phyloP scores from a whole-genome alignment of 345 rosid genomes.

The Populus davidiana region DNA sequence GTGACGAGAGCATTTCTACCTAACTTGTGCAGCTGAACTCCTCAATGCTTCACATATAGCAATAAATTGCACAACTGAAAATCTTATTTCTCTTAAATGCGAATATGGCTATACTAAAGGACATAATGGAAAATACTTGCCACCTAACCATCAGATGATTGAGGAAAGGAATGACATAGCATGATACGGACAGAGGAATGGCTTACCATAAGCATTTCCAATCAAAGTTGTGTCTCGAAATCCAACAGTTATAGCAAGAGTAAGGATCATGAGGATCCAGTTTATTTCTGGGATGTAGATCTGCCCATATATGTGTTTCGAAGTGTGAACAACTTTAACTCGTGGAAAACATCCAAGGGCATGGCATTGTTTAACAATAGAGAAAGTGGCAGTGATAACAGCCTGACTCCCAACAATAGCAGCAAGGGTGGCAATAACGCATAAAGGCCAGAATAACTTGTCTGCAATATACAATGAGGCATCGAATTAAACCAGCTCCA shows the following conservation, averaged over 20 bases:
- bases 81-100: background rate
- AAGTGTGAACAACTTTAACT: slow-evolving; percentile 89
- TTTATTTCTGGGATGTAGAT: slow-evolving; percentile 95
- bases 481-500: slow-evolving; percentile 16
- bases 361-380: slow-evolving; percentile 85
- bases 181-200: background rate
- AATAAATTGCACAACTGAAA: background rate
- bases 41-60: background rate
- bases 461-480: slow-evolving; percentile 44
- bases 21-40: background rate
- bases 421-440: slow-evolving; percentile 84
- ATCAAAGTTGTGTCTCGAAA: slow-evolving; percentile 69
- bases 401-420: slow-evolving; percentile 93
- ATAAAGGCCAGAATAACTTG: slow-evolving; percentile 81
- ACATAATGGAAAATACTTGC: background rate
- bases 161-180: background rate
- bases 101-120: background rate
- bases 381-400: slow-evolving; percentile 82
- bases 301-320: slow-evolving; percentile 77
- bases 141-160: background rate
- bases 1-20: background rate
- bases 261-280: slow-evolving; percentile 92
- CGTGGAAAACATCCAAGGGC: slow-evolving; percentile 97
- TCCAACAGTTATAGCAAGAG: slow-evolving; percentile 76
- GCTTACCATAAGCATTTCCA: slow-evolving; percentile 92